These are phyloP conservation scores for Tetracentron sinense DNA, from an alignment of 164 flowering plant genomes.

Conservation along the genomic window DNA sequence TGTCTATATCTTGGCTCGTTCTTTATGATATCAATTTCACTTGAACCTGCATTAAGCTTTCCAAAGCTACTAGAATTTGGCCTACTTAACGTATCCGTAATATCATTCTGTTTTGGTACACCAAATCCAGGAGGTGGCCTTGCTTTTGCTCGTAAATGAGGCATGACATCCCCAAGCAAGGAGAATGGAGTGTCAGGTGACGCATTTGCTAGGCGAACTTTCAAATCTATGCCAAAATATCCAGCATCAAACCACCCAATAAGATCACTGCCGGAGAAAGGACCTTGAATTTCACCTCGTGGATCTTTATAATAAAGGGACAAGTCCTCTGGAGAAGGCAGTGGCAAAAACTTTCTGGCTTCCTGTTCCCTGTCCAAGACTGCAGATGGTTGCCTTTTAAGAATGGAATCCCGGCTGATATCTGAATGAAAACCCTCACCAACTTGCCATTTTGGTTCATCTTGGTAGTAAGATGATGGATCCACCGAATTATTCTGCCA, in stretches of 20 bases:
- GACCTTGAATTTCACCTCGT: constrained; percentile 89
- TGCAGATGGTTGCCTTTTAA: constrained; percentile 51
- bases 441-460: constrained; percentile 37
- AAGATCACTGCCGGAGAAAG: constrained; percentile 83
- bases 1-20: constrained; percentile 45
- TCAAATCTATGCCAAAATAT: constrained; percentile 86
- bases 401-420: constrained; percentile 25
- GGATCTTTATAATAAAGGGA: constrained; percentile 84
- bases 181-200: constrained; percentile 65
- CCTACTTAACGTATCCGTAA: constrained; percentile 36
- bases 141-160: constrained; percentile 84
- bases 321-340: constrained; percentile 74
- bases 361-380: constrained; percentile 56
- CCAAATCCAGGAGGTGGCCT: constrained; percentile 94
- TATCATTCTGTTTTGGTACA: constrained; percentile 56
- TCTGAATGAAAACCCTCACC: constrained; percentile 30
- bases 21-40: constrained; percentile 46
- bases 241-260: constrained; percentile 98
- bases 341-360: constrained; percentile 33
- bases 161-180: constrained; percentile 92
- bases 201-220: constrained; percentile 66
- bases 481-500: constrained; percentile 29
- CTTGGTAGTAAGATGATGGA: constrained; percentile 28
- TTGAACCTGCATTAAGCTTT: constrained; percentile 35
- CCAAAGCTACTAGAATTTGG: constrained; percentile 38